Evolutionary conservation across 495 filamentous ascomycete species (phyloP).

Genomic region (Daldinia caldariorum): DNA sequence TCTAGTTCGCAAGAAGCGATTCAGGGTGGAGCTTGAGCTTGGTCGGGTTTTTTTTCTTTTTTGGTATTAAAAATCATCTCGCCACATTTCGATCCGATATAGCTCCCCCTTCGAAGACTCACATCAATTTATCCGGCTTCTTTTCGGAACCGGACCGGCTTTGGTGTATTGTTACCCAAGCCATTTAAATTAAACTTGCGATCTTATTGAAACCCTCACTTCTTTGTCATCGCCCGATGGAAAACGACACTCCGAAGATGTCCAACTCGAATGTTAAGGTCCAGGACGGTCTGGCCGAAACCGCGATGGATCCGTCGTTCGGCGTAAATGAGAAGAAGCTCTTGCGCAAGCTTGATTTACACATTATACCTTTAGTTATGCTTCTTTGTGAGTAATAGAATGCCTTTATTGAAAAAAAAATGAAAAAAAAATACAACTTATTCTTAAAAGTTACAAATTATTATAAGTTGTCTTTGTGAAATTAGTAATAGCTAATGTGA

Average conservation of each 20-base stretch:
- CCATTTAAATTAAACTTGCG: neutral
- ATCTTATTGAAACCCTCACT: neutral
- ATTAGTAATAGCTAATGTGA: slow-evolving; percentile 16
- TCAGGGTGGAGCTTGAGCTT: slow-evolving; percentile 29
- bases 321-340: slow-evolving; percentile 48
- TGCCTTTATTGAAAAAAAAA: neutral
- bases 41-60: slow-evolving; percentile 13
- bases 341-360: slow-evolving; percentile 51
- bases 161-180: slow-evolving; percentile 2
- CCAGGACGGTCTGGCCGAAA: slow-evolving; percentile 24
- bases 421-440: too few species aligned
- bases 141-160: neutral
- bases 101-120: neutral
- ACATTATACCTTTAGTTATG: slow-evolving; percentile 55
- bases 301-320: slow-evolving; percentile 24
- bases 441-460: too few species aligned
- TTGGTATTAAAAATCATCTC: neutral
- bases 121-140: slow-evolving; percentile 4
- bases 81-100: slow-evolving; percentile 20
- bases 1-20: slow-evolving; percentile 10
- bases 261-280: slow-evolving; percentile 30
- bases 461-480: neutral
- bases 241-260: slow-evolving; percentile 26
- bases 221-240: slow-evolving; percentile 3
- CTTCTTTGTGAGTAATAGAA: slow-evolving; percentile 43